phyloP scores from a whole-genome alignment of 208 protist genomes.

The Entamoeba invadens region DNA sequence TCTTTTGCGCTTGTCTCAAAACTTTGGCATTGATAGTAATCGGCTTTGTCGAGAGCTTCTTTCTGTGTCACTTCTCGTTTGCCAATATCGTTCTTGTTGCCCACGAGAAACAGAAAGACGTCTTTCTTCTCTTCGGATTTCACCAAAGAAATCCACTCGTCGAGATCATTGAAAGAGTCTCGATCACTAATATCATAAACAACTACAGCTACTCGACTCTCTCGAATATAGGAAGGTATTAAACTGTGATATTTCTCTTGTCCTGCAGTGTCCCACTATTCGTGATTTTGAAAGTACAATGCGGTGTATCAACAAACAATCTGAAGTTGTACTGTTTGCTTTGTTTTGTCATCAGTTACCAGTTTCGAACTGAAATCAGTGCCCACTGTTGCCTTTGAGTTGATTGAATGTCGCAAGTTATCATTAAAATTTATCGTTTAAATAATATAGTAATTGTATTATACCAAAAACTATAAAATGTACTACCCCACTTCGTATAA shows the following conservation, averaged over 20 bases:
- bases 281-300: no score
- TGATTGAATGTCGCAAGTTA: no score
- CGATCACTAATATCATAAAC: neutral
- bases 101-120: neutral
- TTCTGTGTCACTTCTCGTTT: neutral
- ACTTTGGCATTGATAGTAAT: neutral
- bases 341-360: no score
- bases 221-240: neutral
- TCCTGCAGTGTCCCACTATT: slow-evolving; percentile 38
- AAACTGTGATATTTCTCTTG: slow-evolving; percentile 64
- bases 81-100: neutral
- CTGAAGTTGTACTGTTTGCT: no score
- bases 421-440: no score
- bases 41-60: neutral
- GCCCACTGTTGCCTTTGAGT: neutral
- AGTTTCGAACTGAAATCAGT: neutral
- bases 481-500: neutral
- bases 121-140: neutral
- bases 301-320: no score
- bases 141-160: neutral
- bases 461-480: no score
- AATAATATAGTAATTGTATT: no score
- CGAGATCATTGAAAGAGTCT: neutral
- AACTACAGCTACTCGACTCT: neutral
- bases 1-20: neutral